Evolutionary conservation across 2,329 filamentous ascomycete genomes (phyloP), one percentile per base, ranked within the genome.

Genomic region (Venturia asperata): DNA sequence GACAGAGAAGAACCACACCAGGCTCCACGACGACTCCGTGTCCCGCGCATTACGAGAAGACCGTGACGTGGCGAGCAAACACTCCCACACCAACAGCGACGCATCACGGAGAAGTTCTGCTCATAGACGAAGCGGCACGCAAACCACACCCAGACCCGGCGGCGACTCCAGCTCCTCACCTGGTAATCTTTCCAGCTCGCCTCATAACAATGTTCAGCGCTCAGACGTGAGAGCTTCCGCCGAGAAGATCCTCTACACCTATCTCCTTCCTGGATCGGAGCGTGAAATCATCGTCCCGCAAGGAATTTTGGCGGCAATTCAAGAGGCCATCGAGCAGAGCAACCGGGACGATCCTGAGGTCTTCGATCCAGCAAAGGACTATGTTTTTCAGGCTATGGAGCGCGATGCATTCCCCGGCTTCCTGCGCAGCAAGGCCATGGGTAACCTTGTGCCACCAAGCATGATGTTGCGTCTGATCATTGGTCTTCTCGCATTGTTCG

Each of bases 341-440:
- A 91, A 91, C 58, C 87, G 94, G 70, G 94, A 97, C 72, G 94
- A 99, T 74, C 94, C 94, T 0, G 94, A 99, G 76, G 89, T 99
- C 15, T 99, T 99, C 72, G 94, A 97, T 74, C 87, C 91, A 24
- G 94, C 94, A 64, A 99, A 99, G 80, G 94, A 99, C 79, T 99
- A 97, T 75, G 94, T 97, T 68, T 99, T 97, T 77, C 95, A 99
- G 78, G 95, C 95, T 42, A 99, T 99, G 94, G 95, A 99, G 78
- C 86, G 95, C 65, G 94, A 99, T 78, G 94, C 95, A n/a, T 99
- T 96, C 74, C 94, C 95, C 0, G 93, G 93, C 0, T 99, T 99
- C 77, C 82, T 99, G 66, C 85, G 93, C 73, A 91, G 91, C 78
- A 97, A 97, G 79, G 94, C 94, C 2, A 82, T 99, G 30, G 95